phyloP scores from a whole-genome alignment of 108 stramenopile genomes.

The Conticribra guillardii region DNA sequence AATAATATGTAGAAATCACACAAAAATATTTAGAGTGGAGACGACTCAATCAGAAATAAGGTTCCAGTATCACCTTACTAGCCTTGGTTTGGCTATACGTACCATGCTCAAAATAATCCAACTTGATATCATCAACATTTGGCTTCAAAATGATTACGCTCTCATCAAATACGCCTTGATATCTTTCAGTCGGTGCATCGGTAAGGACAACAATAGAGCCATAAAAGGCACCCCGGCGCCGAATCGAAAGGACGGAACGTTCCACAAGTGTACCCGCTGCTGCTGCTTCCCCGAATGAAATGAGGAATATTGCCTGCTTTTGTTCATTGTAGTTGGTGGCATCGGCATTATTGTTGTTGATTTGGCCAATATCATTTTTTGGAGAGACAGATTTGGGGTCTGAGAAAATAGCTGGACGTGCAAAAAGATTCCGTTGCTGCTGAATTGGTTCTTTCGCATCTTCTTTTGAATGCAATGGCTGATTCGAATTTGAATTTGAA shows the following conservation, averaged over 20 bases:
- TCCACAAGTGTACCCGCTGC: conserved; percentile 40
- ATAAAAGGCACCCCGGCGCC: conserved; percentile 30
- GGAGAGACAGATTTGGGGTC: too few species aligned
- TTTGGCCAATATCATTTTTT: too few species aligned
- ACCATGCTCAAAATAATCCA: conserved; percentile 6
- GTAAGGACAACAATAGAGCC: conserved; percentile 39
- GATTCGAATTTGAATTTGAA: too few species aligned
- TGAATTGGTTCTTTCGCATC: too few species aligned
- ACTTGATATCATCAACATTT: conserved; percentile 16
- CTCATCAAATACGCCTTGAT: conserved; percentile 28
- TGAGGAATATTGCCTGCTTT: conserved; percentile 36
- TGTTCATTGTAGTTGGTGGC: too few species aligned
- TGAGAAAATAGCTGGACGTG: too few species aligned
- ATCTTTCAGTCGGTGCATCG: conserved; percentile 36
- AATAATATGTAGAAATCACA: not conserved
- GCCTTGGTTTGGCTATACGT: too few species aligned
- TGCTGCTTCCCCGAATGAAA: conserved; percentile 42
- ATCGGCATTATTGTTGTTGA: too few species aligned
- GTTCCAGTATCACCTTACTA: too few species aligned
- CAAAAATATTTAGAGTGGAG: too few species aligned
- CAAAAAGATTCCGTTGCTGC: too few species aligned
- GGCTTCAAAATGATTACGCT: conserved; percentile 43
- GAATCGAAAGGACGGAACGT: conserved; percentile 44
- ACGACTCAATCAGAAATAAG: not conserved
- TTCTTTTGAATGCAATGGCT: too few species aligned